Evolutionary conservation across 2,329 filamentous ascomycete genomes (phyloP).

Genomic region (Trichoderma aggressivum): DNA sequence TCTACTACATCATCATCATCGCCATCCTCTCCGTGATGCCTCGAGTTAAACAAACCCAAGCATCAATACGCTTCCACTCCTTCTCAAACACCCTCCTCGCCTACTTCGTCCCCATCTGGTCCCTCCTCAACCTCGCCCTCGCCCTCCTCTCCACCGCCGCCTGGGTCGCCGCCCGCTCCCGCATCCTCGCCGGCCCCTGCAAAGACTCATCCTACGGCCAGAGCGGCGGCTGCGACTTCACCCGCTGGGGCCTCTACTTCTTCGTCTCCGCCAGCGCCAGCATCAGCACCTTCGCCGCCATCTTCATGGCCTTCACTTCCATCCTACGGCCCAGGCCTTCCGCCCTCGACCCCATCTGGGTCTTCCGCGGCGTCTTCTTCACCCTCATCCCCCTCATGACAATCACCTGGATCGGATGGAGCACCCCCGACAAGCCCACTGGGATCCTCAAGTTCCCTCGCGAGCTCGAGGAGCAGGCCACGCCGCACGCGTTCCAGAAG

Average conservation of each 20-base stretch:
- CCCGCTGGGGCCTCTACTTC: slow-evolving; percentile 21
- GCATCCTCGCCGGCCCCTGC: background rate
- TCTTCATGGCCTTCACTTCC: background rate
- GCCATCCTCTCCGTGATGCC: background rate
- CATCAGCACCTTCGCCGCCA: slow-evolving; percentile 1
- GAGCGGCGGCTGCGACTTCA: slow-evolving; percentile 4
- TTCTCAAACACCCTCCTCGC: background rate
- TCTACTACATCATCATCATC: no score
- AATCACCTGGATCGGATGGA: slow-evolving; percentile 22
- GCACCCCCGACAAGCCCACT: background rate
- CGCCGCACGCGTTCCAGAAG: background rate
- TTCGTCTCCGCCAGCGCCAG: slow-evolving; percentile 23
- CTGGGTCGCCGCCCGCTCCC: background rate
- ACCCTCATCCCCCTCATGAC: slow-evolving; percentile 24
- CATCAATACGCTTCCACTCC: background rate
- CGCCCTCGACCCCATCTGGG: background rate
- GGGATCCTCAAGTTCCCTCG: background rate
- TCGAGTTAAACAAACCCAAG: background rate
- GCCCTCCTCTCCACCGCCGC: slow-evolving; percentile 12
- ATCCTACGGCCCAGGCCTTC: background rate
- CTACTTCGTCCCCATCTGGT: slow-evolving; percentile 20
- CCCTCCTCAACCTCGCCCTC: slow-evolving; percentile 20
- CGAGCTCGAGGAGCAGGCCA: background rate
- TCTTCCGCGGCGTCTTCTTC: slow-evolving; percentile 18
- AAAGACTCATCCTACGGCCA: background rate